Percentiles rank a stretch among this genome's conserved stretches.
These are phyloP conservation scores for Hypoxylon lenormandii DNA, from an alignment of 495 filamentous ascomycete species.

Conservation along the genomic window DNA sequence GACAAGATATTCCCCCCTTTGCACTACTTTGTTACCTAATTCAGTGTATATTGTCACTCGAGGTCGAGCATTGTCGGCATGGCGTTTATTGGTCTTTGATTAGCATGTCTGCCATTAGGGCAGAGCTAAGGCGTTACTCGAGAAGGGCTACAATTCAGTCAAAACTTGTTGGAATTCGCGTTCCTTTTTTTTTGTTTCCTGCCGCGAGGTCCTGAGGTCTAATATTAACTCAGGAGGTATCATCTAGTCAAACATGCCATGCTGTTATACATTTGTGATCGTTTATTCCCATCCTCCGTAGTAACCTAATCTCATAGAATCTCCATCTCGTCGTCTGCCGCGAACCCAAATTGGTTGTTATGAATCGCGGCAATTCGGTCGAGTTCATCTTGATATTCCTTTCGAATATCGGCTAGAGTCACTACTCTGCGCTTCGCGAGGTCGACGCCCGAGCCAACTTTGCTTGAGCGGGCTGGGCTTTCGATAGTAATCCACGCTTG, in stretches of 20 bases:
- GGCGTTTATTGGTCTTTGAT: conserved; percentile 48
- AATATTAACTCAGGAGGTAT: conserved; percentile 47
- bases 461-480: conserved; percentile 41
- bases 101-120: conserved; percentile 41
- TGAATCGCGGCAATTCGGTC: conserved; percentile 76
- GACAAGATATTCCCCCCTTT: neutral
- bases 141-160: conserved; percentile 25
- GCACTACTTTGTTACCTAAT: conserved; percentile 22
- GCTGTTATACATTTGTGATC: conserved; percentile 45
- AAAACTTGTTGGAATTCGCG: conserved; percentile 31
- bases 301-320: conserved; percentile 50
- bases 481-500: conserved; percentile 77
- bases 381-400: conserved; percentile 85
- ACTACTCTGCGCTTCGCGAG: conserved; percentile 70
- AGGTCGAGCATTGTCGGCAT: conserved; percentile 46
- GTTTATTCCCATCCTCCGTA: conserved; percentile 8
- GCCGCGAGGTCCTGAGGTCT: conserved; percentile 21
- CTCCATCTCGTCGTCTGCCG: conserved; percentile 61
- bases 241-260: conserved; percentile 41
- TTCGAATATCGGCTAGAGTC: conserved; percentile 83
- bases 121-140: conserved; percentile 42
- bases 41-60: conserved; percentile 35
- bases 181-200: conserved; percentile 14
- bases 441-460: conserved; percentile 39
- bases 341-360: conserved; percentile 69